Conservation (phyloP, 495 filamentous ascomycete species). For the Trichoderma reesei region DNA sequence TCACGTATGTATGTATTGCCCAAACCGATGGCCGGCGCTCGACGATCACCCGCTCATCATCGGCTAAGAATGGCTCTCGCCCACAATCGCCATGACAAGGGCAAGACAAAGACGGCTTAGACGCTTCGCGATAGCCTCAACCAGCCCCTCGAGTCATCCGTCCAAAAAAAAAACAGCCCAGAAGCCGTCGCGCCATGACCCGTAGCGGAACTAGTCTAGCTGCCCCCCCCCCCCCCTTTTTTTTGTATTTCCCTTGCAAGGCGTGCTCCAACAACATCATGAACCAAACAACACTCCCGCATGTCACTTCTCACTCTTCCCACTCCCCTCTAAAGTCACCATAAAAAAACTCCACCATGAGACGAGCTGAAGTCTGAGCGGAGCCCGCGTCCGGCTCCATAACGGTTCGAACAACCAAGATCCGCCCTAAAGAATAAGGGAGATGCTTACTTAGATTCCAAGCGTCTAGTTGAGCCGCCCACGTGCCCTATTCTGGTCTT, state of each 20-base stretch:
- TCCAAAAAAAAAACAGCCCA: no score
- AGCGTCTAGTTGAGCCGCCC: neutral
- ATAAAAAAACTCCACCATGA: neutral
- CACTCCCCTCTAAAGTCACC: no score
- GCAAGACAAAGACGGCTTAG: no score
- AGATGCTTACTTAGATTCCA: no score
- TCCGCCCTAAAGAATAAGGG: neutral
- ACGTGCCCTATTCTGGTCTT: neutral
- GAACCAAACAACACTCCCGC: neutral
- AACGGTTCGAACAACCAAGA: neutral
- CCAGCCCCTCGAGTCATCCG: no score
- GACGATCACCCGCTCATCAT: neutral
- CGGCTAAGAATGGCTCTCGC: constrained; percentile 6
- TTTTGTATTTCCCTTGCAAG: neutral
- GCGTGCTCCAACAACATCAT: no score
- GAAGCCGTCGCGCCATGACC: neutral
- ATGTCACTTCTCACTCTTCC: no score
- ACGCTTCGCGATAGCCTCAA: neutral
- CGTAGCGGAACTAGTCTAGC: neutral
- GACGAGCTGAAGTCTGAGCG: neutral
- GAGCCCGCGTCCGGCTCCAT: neutral
- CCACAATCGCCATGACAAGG: neutral
- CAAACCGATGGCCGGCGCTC: neutral
- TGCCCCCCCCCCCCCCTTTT: no score
- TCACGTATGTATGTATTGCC: neutral